A percentile compares a stretch with the other conserved stretches of the same genome.
These are phyloP conservation scores for Agrocybe pediades DNA, from an alignment of 768 basidiomycete species.

Conservation along the genomic window DNA sequence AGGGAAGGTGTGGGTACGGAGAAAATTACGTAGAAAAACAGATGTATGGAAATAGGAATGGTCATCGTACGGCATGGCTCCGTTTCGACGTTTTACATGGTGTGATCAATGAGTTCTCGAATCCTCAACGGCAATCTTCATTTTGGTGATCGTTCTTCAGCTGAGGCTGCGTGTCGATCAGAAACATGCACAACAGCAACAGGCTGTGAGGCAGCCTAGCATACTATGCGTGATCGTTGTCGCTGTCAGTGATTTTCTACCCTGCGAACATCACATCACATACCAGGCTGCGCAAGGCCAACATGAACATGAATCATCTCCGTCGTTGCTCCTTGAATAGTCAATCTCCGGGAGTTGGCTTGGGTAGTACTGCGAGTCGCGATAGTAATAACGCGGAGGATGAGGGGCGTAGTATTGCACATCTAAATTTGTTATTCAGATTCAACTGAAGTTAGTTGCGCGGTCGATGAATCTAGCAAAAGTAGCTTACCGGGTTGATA, in stretches of 20 bases:
- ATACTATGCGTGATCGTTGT: no score
- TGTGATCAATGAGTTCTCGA: slow-evolving; percentile 3
- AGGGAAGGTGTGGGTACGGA: neutral
- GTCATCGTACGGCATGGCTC: slow-evolving; percentile 19
- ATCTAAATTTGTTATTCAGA: neutral
- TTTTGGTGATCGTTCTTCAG: no score
- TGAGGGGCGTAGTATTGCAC: neutral
- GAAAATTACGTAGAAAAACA: slow-evolving; percentile 5
- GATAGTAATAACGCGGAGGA: neutral
- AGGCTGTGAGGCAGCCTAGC: no score
- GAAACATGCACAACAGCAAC: no score
- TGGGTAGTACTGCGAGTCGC: neutral
- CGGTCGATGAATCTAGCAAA: no score
- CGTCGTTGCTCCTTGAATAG: no score
- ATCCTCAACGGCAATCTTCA: neutral
- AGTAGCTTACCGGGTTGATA: no score
- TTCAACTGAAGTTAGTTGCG: no score
- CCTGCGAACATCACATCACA: no score
- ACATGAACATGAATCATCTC: neutral
- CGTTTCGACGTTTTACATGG: slow-evolving; percentile 12
- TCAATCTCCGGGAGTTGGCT: no score
- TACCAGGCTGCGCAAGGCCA: no score
- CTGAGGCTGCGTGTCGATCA: neutral
- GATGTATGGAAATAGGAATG: slow-evolving; percentile 14
- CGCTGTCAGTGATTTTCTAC: no score